Evolutionary conservation across 345 rosid species (phyloP), one percentile per base, ranked within the genome.

Genomic region (Citrus australasica): DNA sequence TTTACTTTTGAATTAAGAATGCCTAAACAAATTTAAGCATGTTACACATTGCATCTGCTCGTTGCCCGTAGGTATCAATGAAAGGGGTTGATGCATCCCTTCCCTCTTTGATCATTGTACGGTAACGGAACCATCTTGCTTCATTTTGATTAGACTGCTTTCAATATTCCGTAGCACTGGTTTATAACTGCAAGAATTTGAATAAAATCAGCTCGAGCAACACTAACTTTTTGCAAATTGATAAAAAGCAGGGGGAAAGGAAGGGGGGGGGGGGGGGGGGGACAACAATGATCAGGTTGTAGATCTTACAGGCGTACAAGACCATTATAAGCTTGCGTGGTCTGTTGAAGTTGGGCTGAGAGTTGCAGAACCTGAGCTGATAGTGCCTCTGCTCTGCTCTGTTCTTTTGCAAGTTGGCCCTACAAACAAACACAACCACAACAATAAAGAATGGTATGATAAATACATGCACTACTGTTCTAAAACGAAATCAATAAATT

Each of bases 131-230:
- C 94, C 89, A 59, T 92, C 99, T 83, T 88, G 97, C 87, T 92
- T 94, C 90, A 96, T 89, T 82, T 90, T 92, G 86, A 96, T 87
- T 77, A 94, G 91, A 79, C 85, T 87, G 84, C 90, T 87, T 83
- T 96, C 97, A 3, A 94, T 92, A 84, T 92, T 96, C 72, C 97
- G 83, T 28, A 96, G 88, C 69, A 94, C 89, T 24, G 98, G 97
- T 73, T 88, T 92, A 77, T 95, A 95, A 77, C 99, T 92, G 97
- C 83, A 84, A 79, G 51, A 3, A 25, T 55, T 62, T 30, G 35
- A 74, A 82, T 67, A 38, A 40, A 76, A 67, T 73, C 61, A 75
- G 48, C 48, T 42, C 1, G 16, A 42, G 51, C 16, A 46, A 46
- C 5, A 4, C 17, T 3, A 46, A 46, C 13, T 11, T 46, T 42